These are phyloP conservation scores for Fusarium goolgardi DNA, from an alignment of 2,329 filamentous ascomycete species.

Conservation along the genomic window DNA sequence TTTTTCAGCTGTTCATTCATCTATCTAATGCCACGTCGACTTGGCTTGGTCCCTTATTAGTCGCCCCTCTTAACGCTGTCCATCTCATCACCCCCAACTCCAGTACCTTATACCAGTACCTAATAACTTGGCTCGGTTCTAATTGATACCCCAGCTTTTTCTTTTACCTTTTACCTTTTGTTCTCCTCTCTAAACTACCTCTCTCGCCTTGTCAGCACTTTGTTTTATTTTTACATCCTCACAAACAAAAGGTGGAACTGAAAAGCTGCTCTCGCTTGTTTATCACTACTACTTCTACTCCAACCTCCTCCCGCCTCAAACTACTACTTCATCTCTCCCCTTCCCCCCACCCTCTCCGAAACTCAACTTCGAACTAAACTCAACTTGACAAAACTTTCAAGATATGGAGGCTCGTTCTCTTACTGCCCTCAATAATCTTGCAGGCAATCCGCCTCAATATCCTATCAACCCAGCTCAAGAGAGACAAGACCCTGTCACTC, in stretches of 20 bases:
- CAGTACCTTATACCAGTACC: not conserved
- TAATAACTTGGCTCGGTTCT: slow-evolving; percentile 8
- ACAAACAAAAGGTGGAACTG: slow-evolving; percentile 18
- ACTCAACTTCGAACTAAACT: slow-evolving; percentile 12
- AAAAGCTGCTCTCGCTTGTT: slow-evolving; percentile 8
- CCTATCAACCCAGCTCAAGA: slow-evolving; percentile 79
- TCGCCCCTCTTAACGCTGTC: slow-evolving; percentile 7
- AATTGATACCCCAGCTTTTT: slow-evolving; percentile 20
- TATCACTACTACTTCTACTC: slow-evolving; percentile 16
- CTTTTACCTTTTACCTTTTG: not conserved
- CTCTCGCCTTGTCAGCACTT: not conserved
- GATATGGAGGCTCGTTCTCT: slow-evolving; percentile 85
- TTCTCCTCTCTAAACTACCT: not conserved
- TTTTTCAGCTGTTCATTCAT: not conserved
- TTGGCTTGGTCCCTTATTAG: slow-evolving; percentile 10
- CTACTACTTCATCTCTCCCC: slow-evolving; percentile 11
- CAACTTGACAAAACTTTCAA: slow-evolving; percentile 14
- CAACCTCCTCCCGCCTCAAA: slow-evolving; percentile 23
- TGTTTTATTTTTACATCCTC: not conserved
- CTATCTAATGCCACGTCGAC: slow-evolving; percentile 26
- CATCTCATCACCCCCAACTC: slow-evolving; percentile 19
- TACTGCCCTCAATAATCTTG: slow-evolving; percentile 80
- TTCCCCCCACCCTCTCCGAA: slow-evolving; percentile 24
- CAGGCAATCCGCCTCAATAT: slow-evolving; percentile 87
- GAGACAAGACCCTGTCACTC: slow-evolving; percentile 75